Base-by-base conservation (phyloP, 345 rosid species). In the Rubroshorea leprosula region DNA sequence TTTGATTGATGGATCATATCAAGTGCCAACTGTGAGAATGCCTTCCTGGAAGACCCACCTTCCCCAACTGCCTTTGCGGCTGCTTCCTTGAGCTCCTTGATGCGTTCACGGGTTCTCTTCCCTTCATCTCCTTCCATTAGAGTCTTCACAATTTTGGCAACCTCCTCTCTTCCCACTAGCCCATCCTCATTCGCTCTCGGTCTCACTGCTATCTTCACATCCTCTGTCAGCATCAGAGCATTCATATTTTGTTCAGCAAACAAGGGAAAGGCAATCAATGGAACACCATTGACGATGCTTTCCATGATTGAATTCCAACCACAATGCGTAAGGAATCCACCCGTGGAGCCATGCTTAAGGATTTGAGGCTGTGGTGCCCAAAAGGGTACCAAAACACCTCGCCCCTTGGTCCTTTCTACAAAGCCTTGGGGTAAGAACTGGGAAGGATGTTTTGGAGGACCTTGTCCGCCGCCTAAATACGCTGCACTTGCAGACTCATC, bases 281-380 rank as follows among this genome's bases (percentile, higher is more conserved):
- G 67, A 24, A 64, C 25, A 1, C 69, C 64, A 0, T 29, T 61
- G 4, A 66, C 50, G 0, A 73, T 12, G 20, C 71, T 73, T 61
- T 77, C 67, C 9, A 73, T 54, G 15, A 63, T 64, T 4, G 76
- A 70, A 48, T 70, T 67, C 72, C 73, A 70, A 6, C 77, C 77
- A 23, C 77, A 72, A 14, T 67, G 80, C 13, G 80, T 69, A 27
- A 63, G 45, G 43, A 70, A 73, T 49, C 70, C 69, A 39, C 72
- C 70, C 7, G 61, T 57, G n/a, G 75, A 58, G 0, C 49, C 61
- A 61, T 69, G 75, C 20, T 56, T 70, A 17, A 73, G 43, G 45
- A 69, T 69, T 44, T 51, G 13, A 35, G 60, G 38, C 48, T 54
- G 71, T 5, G 68, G 71, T 13, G 71, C 68, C 77, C 72, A 69